Percentiles rank a stretch among this genome's conserved stretches.
These are phyloP conservation scores for Auriscalpium microsporum DNA, from an alignment of 768 basidiomycete species.

Conservation along the genomic window DNA sequence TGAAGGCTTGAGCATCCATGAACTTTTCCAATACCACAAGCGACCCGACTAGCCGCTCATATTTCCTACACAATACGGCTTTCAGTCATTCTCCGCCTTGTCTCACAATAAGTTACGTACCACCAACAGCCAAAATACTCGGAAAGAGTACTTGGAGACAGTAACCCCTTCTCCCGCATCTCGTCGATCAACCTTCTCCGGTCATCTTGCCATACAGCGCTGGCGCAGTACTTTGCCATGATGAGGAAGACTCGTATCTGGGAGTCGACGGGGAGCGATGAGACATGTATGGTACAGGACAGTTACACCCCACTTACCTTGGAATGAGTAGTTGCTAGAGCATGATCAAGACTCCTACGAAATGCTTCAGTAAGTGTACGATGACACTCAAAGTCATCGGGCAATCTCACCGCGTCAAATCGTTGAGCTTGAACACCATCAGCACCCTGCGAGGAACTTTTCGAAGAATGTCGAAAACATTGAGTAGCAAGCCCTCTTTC, in stretches of 20 bases:
- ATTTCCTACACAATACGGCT: slow-evolving; percentile 38
- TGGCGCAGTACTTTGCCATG: slow-evolving; percentile 80
- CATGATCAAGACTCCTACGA: slow-evolving; percentile 67
- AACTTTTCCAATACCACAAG: slow-evolving; percentile 47
- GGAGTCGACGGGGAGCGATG: slow-evolving; percentile 10
- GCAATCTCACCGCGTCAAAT: slow-evolving; percentile 54
- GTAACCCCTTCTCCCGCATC: slow-evolving; percentile 43
- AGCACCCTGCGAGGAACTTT: slow-evolving; percentile 76
- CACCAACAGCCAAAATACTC: slow-evolving; percentile 61
- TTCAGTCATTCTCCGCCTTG: slow-evolving; percentile 2
- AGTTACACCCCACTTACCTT: slow-evolving; percentile 33
- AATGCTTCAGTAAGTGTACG: background rate
- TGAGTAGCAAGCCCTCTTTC: slow-evolving; percentile 73
- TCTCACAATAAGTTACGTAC: slow-evolving; percentile 32
- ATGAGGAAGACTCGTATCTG: slow-evolving; percentile 85
- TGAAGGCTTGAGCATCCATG: slow-evolving; percentile 55
- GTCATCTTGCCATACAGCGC: slow-evolving; percentile 73
- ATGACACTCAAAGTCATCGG: background rate
- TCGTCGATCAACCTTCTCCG: slow-evolving; percentile 22
- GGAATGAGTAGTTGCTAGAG: slow-evolving; percentile 82
- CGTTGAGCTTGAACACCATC: slow-evolving; percentile 83
- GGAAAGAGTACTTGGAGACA: slow-evolving; percentile 36
- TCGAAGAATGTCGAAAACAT: slow-evolving; percentile 82
- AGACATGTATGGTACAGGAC: background rate
- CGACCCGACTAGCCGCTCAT: slow-evolving; percentile 41